Percentiles rank a stretch among this genome's conserved stretches.
Conservation (phyloP, 2,329 filamentous ascomycete genomes). For the Sporothrix variecibatus region DNA sequence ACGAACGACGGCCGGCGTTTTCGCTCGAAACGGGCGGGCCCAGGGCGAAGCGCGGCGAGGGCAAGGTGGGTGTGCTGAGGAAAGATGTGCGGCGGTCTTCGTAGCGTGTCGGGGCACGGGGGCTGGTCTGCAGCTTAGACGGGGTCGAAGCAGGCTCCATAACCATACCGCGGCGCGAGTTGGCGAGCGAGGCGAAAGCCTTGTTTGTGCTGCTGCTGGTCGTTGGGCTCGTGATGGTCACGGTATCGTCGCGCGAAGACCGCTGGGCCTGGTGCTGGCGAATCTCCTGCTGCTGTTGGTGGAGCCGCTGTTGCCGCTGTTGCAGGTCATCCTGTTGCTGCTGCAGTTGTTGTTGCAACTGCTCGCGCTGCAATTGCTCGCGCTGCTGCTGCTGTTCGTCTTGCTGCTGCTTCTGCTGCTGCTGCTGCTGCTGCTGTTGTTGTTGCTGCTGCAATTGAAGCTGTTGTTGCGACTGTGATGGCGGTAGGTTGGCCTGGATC, state of each 20-base stretch:
- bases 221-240: slow-evolving; percentile 22
- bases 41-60: slow-evolving; percentile 47
- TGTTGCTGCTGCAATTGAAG: neutral
- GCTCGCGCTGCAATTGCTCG: neutral
- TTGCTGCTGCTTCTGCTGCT: neutral
- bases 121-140: slow-evolving; percentile 39
- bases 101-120: slow-evolving; percentile 40
- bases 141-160: slow-evolving; percentile 32
- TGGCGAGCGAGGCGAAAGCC: slow-evolving; percentile 26
- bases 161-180: slow-evolving; percentile 23
- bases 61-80: slow-evolving; percentile 47
- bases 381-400: neutral
- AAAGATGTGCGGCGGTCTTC: slow-evolving; percentile 56
- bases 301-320: slow-evolving; percentile 12
- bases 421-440: neutral
- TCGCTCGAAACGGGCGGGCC: slow-evolving; percentile 48
- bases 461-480: neutral
- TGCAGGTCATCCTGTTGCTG: slow-evolving; percentile 26
- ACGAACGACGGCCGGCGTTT: slow-evolving; percentile 52
- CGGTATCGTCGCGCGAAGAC: slow-evolving; percentile 33
- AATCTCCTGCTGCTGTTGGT: slow-evolving; percentile 3
- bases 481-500: slow-evolving; percentile 8
- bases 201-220: slow-evolving; percentile 22
- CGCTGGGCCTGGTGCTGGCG: slow-evolving; percentile 17
- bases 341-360: neutral